phyloP scores from a whole-genome alignment of 108 stramenopile species.

The Epipyxis sp. region DNA sequence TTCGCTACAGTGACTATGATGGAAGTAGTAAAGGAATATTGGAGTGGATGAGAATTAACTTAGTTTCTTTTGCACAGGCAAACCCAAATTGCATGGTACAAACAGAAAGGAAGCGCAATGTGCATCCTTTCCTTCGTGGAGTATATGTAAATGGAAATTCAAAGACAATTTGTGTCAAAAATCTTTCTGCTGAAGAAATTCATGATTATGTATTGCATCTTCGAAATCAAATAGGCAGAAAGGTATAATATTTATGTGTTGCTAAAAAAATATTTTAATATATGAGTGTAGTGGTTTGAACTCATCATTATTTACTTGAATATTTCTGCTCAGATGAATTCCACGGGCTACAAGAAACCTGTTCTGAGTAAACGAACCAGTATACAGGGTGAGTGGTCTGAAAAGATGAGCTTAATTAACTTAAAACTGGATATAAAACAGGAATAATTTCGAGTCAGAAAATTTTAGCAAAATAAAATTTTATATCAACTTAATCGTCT shows the following conservation, averaged over 20 bases:
- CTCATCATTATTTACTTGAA: too few relatives aligned
- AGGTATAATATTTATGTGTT: too few relatives aligned
- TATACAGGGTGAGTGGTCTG: background rate
- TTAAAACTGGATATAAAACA: background rate
- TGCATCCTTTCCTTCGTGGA: constrained; percentile 4
- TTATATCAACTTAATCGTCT: too few relatives aligned
- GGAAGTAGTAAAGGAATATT: constrained; percentile 24
- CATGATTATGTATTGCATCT: background rate
- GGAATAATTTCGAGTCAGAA: background rate
- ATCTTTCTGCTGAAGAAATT: background rate
- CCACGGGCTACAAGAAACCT: background rate
- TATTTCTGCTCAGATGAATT: background rate
- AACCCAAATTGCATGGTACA: background rate
- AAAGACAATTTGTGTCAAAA: constrained; percentile 25
- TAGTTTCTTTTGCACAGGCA: background rate
- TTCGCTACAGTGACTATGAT: constrained; percentile 27
- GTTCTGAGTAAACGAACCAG: background rate
- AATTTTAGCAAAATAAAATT: too few relatives aligned
- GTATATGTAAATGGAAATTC: constrained; percentile 15
- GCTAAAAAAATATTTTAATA: too few relatives aligned
- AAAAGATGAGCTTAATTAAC: background rate
- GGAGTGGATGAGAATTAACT: constrained; percentile 18
- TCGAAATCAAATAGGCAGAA: constrained; percentile 18
- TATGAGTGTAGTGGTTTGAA: too few relatives aligned
- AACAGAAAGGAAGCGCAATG: constrained; percentile 4